phyloP scores from a whole-genome alignment of 2,329 filamentous ascomycete species.

The Paracoccidioides brasiliensis region DNA sequence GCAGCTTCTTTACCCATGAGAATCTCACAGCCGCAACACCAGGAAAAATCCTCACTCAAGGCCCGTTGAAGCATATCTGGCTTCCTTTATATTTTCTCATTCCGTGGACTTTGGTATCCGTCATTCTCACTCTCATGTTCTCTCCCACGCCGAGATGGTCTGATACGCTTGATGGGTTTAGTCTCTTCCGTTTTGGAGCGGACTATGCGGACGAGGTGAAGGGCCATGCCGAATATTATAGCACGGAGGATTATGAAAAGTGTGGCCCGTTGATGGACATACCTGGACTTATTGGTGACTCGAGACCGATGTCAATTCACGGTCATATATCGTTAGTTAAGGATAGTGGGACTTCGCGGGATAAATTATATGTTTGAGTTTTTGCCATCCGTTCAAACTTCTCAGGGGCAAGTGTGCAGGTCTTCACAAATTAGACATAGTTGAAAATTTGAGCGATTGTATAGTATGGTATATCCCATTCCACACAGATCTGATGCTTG shows the following conservation, averaged over 20 bases:
- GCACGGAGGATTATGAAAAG: conserved; percentile 1
- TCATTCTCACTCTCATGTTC: background rate
- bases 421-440: background rate
- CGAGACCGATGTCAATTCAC: background rate
- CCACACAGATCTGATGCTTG: background rate
- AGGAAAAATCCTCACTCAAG: background rate
- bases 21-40: background rate
- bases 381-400: background rate
- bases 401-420: no score
- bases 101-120: background rate
- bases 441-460: background rate
- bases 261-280: background rate
- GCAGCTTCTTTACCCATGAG: background rate
- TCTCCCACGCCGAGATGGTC: background rate
- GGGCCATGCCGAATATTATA: background rate
- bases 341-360: background rate
- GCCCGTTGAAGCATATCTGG: background rate
- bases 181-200: background rate
- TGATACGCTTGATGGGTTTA: conserved; percentile 1
- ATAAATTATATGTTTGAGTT: background rate
- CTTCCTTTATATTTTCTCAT: background rate
- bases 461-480: background rate
- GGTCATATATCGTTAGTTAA: conserved; percentile 2
- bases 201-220: background rate
- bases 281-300: background rate